Evolutionary conservation across 257 asterid species (phyloP), one percentile per base, ranked within the genome.

Genomic region (Petunia secreta): DNA sequence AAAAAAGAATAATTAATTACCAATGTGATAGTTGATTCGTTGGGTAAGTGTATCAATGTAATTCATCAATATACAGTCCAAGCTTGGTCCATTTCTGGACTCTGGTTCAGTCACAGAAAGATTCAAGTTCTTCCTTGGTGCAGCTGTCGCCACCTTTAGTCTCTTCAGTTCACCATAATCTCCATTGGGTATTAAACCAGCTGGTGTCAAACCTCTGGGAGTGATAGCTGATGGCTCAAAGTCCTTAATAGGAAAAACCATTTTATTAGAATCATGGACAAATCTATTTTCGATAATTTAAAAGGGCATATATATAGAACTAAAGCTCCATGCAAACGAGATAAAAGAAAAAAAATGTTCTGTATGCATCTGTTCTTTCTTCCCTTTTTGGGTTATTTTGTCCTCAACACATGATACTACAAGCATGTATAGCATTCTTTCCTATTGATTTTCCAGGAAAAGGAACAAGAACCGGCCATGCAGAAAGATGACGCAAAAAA

Each of bases 1-100:
- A 25, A 25, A 25, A 25, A 25, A 0, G 11, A 5, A 6, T 25
- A 4, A 38, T 0, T 5, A 64, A 1, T 34, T 77, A 79, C 81
- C 81, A 1, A 79, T 50, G 38, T 79, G 81, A 7, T 79, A 79
- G 50, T 79, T 79, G 76, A 79, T 68, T 4, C 81, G 81, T 50
- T 79, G 14, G 1, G 81, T 13, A 50, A 79, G 71, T 6, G 81
- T 79, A 25, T 79, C 76, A 37, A 79, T 40, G 50, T 79, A 79
- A 40, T 79, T 79, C 60, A 46, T 55, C 39, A 79, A 57, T 40
- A 39, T 79, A 34, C 75, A 79, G 10, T 79, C 74, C 10, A 79
- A 36, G 43, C 1, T 34, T 48, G 65, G 75, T 55, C 60, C 75
- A 50, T 50, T 68, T 37, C 39, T 79, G 13, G 77, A 69, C 58